Evolutionary conservation across 129 eudicot species (phyloP), one percentile per base, ranked within the genome.

Genomic region (Ambrosia artemisiifolia): DNA sequence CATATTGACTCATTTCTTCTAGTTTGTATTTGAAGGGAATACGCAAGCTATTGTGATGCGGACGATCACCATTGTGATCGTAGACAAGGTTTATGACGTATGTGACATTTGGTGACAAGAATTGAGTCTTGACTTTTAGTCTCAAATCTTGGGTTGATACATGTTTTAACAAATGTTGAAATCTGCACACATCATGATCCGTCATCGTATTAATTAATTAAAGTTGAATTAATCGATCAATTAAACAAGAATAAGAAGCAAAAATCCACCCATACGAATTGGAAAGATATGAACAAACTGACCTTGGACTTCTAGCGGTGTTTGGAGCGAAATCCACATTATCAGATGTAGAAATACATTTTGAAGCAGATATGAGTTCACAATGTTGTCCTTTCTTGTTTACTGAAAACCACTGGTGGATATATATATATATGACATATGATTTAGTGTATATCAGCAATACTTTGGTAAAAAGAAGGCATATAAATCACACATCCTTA

Each of bases 21-120:
- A 30, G 65, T 32, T 68, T 49, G 48, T 68, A 68, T 33, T 68
- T 68, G 46, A 68, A 49, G 46, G 73, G 60, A 0, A 28, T 30
- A 68, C 73, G 30, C 11, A 32, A 16, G 33, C 9, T 19, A 33
- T 19, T 1, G 0, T 20, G 13, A 67, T 5, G 65, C 3, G 38
- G 18, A 30, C 5, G 5, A 11, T 32, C 18, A n/a, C n/a, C n/a
- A n/a, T n/a, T n/a, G 6, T 6, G 7, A 14, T 11, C 18, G 62
- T 69, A 69, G 8, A 69, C 63, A 50, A 69, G 73, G 63, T 69
- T 69, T 49, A 69, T 49, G 63, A 69, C n/a, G 48, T 69, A 69
- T 33, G 73, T 69, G 42, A 49, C 73, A 68, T 42, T 36, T 33
- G 62, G 73, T 49, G 42, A 48, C 24, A 69, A 33, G 61, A 50